phyloP scores from a whole-genome alignment of 1,139 yeast species.

The Taphrina flavorubra region DNA sequence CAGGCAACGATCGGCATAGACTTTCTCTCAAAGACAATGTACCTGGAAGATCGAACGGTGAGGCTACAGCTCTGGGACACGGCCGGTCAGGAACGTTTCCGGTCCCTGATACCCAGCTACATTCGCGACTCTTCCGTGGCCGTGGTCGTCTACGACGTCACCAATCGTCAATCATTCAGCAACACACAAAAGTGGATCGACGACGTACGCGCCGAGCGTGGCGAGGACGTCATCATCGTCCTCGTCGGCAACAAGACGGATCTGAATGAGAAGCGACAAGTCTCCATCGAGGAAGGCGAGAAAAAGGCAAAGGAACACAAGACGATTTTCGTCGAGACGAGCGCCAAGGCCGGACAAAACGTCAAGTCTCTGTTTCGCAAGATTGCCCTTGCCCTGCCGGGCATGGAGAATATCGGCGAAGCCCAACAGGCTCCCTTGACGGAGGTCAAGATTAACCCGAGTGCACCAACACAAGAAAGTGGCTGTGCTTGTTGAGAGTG shows the following conservation, averaged over 20 bases:
- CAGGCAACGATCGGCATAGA: slow-evolving; percentile 96
- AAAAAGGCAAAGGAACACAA: slow-evolving; percentile 76
- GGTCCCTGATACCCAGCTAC: slow-evolving; percentile 91
- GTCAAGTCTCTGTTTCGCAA: slow-evolving; percentile 87
- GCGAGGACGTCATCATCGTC: slow-evolving; percentile 69
- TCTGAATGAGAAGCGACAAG: slow-evolving; percentile 72
- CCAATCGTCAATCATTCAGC: slow-evolving; percentile 77
- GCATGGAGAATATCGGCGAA: slow-evolving; percentile 59
- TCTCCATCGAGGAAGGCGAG: slow-evolving; percentile 80
- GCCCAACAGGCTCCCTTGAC: slow-evolving; percentile 61
- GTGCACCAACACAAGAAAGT: slow-evolving; percentile 35
- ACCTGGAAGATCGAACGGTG: slow-evolving; percentile 74
- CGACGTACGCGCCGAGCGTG: slow-evolving; percentile 79
- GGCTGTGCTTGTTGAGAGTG: slow-evolving; percentile 29
- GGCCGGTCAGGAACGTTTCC: slow-evolving; percentile 96
- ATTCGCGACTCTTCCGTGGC: slow-evolving; percentile 98
- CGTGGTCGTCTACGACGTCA: slow-evolving; percentile 90
- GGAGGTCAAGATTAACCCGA: slow-evolving; percentile 62
- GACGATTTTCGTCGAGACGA: slow-evolving; percentile 86
- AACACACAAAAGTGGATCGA: slow-evolving; percentile 79
- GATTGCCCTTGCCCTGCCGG: slow-evolving; percentile 90
- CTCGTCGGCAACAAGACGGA: slow-evolving; percentile 85
- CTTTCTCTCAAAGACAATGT: slow-evolving; percentile 86
- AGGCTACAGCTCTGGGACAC: slow-evolving; percentile 92
- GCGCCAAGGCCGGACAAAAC: slow-evolving; percentile 93